A percentile compares a stretch with the other conserved stretches of the same genome.
phyloP scores from a whole-genome alignment of 2,329 filamentous ascomycete species.

The Trichophyton rubrum region DNA sequence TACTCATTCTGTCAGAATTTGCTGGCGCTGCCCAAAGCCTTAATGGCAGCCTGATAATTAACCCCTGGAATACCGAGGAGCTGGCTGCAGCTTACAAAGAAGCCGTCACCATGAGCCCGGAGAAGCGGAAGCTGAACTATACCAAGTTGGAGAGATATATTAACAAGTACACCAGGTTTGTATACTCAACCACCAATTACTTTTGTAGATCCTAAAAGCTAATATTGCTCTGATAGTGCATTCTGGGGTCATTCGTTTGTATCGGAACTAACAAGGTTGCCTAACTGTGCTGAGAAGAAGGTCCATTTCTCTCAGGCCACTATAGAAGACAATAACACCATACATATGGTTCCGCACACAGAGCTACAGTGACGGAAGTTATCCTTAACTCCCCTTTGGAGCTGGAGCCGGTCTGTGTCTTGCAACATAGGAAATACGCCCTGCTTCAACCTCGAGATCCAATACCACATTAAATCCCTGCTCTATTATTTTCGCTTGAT shows the following conservation, averaged over 20 bases:
- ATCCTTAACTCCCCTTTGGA: neutral
- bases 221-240: constrained; percentile 40
- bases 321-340: neutral
- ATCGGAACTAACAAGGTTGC: constrained; percentile 57
- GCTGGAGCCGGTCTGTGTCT: neutral
- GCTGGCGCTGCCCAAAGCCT: constrained; percentile 89
- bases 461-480: neutral
- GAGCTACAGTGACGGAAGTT: neutral
- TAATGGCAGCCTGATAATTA: constrained; percentile 86
- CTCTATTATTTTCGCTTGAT: neutral
- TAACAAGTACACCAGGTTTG: constrained; percentile 80
- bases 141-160: constrained; percentile 89
- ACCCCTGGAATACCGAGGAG: constrained; percentile 98
- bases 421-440: neutral
- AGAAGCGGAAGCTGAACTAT: constrained; percentile 76
- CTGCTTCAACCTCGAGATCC: neutral
- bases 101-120: constrained; percentile 89
- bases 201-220: neutral
- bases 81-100: constrained; percentile 86
- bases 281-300: constrained; percentile 40
- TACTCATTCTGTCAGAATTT: constrained; percentile 93
- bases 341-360: neutral
- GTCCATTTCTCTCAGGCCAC: constrained; percentile 16
- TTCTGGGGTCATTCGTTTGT: constrained; percentile 97
- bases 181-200: neutral